Percentiles rank a stretch among this genome's conserved stretches.
Evolutionary conservation across 768 basidiomycete genomes (phyloP).

Genomic region (Mycena haematopus): DNA sequence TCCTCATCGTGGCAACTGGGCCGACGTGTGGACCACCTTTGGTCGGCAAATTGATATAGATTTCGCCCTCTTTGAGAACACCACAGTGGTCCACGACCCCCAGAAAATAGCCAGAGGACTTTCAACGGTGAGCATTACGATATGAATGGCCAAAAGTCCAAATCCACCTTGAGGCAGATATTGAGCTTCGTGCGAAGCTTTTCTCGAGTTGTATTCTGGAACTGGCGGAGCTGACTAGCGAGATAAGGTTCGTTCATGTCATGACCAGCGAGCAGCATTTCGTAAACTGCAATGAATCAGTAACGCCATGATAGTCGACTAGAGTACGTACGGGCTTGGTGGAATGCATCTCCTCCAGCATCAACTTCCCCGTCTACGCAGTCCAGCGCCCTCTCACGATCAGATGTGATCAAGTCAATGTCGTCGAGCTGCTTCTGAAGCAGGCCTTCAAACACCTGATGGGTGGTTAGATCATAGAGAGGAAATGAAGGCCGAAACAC

Average conservation of each 20-base stretch:
- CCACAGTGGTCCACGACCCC: slow-evolving; percentile 33
- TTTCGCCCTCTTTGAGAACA: slow-evolving; percentile 31
- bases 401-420: slow-evolving; percentile 21
- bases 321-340: slow-evolving; percentile 25
- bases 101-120: slow-evolving; percentile 30
- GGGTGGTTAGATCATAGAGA: neutral
- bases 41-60: slow-evolving; percentile 32
- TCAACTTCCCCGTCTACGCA: slow-evolving; percentile 30
- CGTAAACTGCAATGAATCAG: slow-evolving; percentile 25
- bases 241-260: slow-evolving; percentile 33
- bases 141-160: neutral
- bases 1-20: slow-evolving; percentile 26
- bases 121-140: neutral
- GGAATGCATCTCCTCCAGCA: slow-evolving; percentile 20
- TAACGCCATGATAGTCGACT: neutral
- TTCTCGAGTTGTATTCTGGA: slow-evolving; percentile 24
- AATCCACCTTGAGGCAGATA: slow-evolving; percentile 27
- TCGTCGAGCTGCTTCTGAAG: slow-evolving; percentile 27
- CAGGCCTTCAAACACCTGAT: slow-evolving; percentile 26
- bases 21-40: slow-evolving; percentile 29
- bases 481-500: neutral
- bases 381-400: slow-evolving; percentile 25
- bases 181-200: slow-evolving; percentile 30
- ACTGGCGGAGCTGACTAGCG: slow-evolving; percentile 20
- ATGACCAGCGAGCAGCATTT: slow-evolving; percentile 32